Conservation (phyloP, 257 asterid species). For the Solanum piurae region DNA sequence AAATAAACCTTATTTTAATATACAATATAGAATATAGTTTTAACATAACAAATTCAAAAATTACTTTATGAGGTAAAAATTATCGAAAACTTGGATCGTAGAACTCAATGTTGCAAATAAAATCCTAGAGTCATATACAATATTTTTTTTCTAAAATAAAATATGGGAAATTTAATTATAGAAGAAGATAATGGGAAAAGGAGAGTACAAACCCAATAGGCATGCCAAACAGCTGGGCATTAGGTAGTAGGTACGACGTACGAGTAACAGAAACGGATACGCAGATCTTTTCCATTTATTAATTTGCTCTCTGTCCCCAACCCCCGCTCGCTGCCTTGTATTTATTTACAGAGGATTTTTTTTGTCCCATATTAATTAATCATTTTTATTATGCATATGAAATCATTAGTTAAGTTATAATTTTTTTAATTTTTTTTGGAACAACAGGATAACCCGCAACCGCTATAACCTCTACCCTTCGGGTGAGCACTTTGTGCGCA, state of each 20-base stretch:
- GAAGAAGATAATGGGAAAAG: not conserved
- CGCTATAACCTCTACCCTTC: too few relatives aligned
- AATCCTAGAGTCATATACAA: too few relatives aligned
- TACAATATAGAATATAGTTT: not conserved
- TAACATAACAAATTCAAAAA: not conserved
- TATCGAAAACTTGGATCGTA: not conserved
- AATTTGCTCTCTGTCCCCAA: not conserved
- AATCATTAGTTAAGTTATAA: too few relatives aligned
- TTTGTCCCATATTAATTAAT: too few relatives aligned
- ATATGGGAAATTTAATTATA: too few relatives aligned
- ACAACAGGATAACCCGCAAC: too few relatives aligned
- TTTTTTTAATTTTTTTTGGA: too few relatives aligned
- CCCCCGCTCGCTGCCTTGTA: not conserved
- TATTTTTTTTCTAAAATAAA: too few relatives aligned
- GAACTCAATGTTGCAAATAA: not conserved
- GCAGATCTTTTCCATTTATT: slow-evolving; percentile 9
- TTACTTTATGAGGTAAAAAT: not conserved
- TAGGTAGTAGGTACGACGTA: slow-evolving; percentile 39
- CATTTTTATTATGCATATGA: too few relatives aligned
- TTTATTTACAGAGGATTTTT: not conserved
- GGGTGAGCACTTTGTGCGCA: too few relatives aligned
- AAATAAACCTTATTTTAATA: not conserved
- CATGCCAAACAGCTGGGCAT: slow-evolving; percentile 16
- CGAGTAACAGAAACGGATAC: slow-evolving; percentile 20
- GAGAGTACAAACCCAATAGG: not conserved